Evolutionary conservation across 306 rosid species (phyloP).

Genomic region (Cucurbita maxima): DNA sequence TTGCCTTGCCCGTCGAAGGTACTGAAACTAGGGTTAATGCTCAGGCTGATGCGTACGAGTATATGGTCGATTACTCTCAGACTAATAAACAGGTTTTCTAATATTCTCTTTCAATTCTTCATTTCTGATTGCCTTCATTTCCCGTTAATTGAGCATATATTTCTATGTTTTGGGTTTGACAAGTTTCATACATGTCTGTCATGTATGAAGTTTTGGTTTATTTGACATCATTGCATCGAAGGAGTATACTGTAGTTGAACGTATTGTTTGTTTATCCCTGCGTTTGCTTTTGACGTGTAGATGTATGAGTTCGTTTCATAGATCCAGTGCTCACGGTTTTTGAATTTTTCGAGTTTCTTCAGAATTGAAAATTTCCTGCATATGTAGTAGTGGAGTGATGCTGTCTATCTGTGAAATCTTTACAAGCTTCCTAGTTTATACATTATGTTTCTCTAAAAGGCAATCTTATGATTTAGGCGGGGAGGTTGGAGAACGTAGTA

Average conservation of each 20-base stretch:
- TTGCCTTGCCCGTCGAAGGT: constrained; percentile 89
- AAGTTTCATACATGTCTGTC: not conserved
- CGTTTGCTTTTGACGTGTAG: not conserved
- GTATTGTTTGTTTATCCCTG: not conserved
- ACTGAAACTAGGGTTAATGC: constrained; percentile 98
- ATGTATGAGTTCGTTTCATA: not conserved
- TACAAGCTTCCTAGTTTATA: not conserved
- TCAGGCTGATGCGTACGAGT: constrained; percentile 95
- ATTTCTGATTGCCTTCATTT: not conserved
- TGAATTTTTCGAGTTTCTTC: not conserved
- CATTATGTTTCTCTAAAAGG: not conserved
- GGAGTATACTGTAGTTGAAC: not conserved
- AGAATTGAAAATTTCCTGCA: not conserved
- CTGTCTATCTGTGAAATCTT: not conserved
- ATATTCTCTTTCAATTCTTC: not conserved
- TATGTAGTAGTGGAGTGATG: not conserved
- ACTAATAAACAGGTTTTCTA: constrained; percentile 68
- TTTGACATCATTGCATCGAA: not conserved
- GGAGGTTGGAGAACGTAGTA: constrained; percentile 83
- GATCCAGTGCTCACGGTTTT: not conserved
- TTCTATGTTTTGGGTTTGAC: not conserved
- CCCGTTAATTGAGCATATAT: not conserved
- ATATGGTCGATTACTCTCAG: constrained; percentile 93
- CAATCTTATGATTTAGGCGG: constrained; percentile 35
- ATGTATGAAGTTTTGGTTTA: not conserved